Evolutionary conservation across 106 monocot species (phyloP).

Genomic region (Narthecium ossifragum): DNA sequence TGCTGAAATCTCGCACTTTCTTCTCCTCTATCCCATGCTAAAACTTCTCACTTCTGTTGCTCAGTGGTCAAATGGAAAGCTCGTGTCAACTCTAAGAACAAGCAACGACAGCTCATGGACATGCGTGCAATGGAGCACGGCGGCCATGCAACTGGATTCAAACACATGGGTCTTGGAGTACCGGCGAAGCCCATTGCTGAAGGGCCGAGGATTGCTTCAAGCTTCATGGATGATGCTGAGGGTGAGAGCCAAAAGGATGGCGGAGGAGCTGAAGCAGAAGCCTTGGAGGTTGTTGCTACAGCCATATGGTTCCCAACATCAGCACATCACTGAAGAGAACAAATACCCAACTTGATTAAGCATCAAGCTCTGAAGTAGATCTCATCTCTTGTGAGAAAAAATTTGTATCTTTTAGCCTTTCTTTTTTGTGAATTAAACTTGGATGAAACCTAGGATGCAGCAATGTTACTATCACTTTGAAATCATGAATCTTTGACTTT

Average conservation of each 20-base stretch:
- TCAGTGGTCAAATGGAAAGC: constrained; percentile 56
- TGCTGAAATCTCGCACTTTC: neutral
- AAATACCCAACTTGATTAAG: constrained; percentile 3
- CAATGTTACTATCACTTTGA: too few species aligned
- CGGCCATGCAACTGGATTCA: constrained; percentile 31
- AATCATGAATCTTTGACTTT: too few species aligned
- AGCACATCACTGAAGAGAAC: neutral
- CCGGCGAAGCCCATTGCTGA: constrained; percentile 21
- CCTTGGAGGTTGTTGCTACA: neutral
- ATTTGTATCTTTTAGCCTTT: neutral
- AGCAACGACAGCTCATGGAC: constrained; percentile 49
- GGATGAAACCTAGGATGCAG: too few species aligned
- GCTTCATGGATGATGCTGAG: constrained; percentile 15
- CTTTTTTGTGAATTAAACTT: too few species aligned
- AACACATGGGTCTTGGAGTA: constrained; percentile 76
- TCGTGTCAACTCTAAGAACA: constrained; percentile 17
- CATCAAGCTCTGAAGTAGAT: neutral
- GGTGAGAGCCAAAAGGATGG: constrained; percentile 1
- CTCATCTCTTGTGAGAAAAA: constrained; percentile 6
- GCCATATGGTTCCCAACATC: neutral
- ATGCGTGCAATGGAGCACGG: constrained; percentile 22
- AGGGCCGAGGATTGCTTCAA: constrained; percentile 28
- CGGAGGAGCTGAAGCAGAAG: constrained; percentile 11
- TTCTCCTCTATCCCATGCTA: too few species aligned
- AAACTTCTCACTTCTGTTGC: too few species aligned